Evolutionary conservation across 2,329 filamentous ascomycete species (phyloP), one percentile per base, ranked within the genome.

Genomic region (Pleurostoma richardsiae): DNA sequence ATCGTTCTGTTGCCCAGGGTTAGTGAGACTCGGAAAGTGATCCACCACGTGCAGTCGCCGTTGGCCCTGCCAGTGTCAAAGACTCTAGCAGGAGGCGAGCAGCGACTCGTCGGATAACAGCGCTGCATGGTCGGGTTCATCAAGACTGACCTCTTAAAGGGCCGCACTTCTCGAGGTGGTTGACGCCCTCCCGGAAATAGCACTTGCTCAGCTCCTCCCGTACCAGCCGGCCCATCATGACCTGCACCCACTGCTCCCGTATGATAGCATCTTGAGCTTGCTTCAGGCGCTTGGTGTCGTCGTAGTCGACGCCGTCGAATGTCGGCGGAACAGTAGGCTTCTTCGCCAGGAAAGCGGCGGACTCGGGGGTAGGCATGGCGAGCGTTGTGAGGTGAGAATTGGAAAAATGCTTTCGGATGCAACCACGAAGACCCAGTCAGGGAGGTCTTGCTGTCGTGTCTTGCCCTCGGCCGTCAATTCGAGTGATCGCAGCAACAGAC

Each of bases 111-210:
- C 19, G 19, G 19, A 19, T 19, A 19, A 19, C 19, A 19, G 19
- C 19, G 19, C 19, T 19, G 19, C 19, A 19, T 19, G 19, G 19
- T 19, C 19, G 19, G 19, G 19, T 19, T 19, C 19, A 19, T 19
- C 19, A 19, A 19, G 43, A 72, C 85, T 76, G 66, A 94, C 88
- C 88, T 86, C 88, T 78, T 69, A 92, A 67, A 59, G 79, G 74
- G 55, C 87, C 88, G 68, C 88, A 94, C 72, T 92, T 94, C 77
- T 92, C 88, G 66, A 94, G 70, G 66, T 94, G 88, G 68, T 94
- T 94, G 55, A 91, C 86, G 47, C 88, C 89, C 70, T 94, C 86
- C 56, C 82, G 77, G 68, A 83, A 82, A 70, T 94, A 94, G 75
- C 88, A 94, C 73, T 90, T 92, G 68, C 84, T 79, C 72, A 94